Percentiles rank a stretch among this genome's conserved stretches.
phyloP scores from a whole-genome alignment of 2,329 filamentous ascomycete species.

The Chlorencoelia australis region DNA sequence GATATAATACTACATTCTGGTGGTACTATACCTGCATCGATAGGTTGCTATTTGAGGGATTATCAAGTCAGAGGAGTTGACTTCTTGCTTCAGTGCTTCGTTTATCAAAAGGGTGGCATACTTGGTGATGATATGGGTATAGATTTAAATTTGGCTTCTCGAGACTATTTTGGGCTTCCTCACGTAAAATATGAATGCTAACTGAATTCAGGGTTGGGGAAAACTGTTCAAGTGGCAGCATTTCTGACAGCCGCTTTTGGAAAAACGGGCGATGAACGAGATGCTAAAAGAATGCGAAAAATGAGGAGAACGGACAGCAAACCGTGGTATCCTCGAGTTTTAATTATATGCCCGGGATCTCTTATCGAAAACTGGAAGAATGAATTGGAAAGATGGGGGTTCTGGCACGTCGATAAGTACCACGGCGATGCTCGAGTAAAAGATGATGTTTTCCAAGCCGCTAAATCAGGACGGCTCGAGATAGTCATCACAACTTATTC shows the following conservation, averaged over 20 bases:
- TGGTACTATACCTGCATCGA: slow-evolving; percentile 75
- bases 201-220: too few species aligned
- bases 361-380: slow-evolving; percentile 86
- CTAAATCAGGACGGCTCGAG: slow-evolving; percentile 67
- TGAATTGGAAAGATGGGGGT: slow-evolving; percentile 84
- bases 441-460: slow-evolving; percentile 61
- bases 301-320: slow-evolving; percentile 49
- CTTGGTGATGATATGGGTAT: slow-evolving; percentile 91
- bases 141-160: too few species aligned
- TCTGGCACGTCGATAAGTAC: slow-evolving; percentile 81
- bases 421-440: slow-evolving; percentile 62
- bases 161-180: too few species aligned
- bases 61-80: slow-evolving; percentile 81
- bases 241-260: slow-evolving; percentile 89
- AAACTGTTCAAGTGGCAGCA: slow-evolving; percentile 91
- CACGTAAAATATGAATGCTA: too few species aligned
- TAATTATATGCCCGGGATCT: slow-evolving; percentile 83
- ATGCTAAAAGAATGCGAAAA: slow-evolving; percentile 79
- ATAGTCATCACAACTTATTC: slow-evolving; percentile 91
- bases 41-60: slow-evolving; percentile 83
- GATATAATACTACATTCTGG: slow-evolving; percentile 70
- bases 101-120: slow-evolving; percentile 75
- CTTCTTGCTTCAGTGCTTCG: slow-evolving; percentile 81
- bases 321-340: slow-evolving; percentile 71
- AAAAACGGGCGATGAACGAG: slow-evolving; percentile 82